These are phyloP conservation scores for Calocybe cyanea DNA, from an alignment of 768 basidiomycete genomes.

Conservation along the genomic window DNA sequence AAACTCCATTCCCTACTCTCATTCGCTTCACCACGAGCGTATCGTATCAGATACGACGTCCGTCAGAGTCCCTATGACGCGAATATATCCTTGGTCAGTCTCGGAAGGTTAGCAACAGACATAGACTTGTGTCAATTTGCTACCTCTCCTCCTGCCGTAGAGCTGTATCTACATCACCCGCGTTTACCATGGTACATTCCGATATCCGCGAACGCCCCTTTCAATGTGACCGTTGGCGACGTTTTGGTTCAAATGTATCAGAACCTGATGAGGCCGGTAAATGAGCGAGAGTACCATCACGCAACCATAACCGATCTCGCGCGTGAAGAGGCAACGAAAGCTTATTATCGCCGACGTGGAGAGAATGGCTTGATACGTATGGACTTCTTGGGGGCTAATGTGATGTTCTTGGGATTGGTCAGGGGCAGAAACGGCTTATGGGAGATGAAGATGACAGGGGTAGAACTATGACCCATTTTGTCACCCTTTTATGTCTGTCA, in stretches of 20 bases:
- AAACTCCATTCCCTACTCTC: constrained; percentile 11
- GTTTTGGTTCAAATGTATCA: constrained; percentile 40
- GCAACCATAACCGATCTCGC: constrained; percentile 37
- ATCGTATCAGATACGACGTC: constrained; percentile 16
- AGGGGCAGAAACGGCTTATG: constrained; percentile 25
- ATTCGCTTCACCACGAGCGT: constrained; percentile 4
- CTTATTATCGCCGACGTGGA: constrained; percentile 37
- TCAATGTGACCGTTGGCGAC: constrained; percentile 48
- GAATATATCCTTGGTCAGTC: constrained; percentile 13
- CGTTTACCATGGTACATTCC: constrained; percentile 54
- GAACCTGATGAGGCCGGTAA: constrained; percentile 33
- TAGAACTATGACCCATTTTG: not conserved
- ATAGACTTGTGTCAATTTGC: constrained; percentile 29
- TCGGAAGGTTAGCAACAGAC: constrained; percentile 12
- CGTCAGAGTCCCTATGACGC: constrained; percentile 11
- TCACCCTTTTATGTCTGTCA: not conserved
- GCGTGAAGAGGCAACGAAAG: constrained; percentile 33
- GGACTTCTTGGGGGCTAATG: constrained; percentile 46
- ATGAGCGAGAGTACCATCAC: constrained; percentile 43
- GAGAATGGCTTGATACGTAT: constrained; percentile 28
- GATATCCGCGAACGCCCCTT: constrained; percentile 32
- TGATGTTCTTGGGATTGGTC: constrained; percentile 30
- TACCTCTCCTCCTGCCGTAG: constrained; percentile 41
- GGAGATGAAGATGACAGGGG: constrained; percentile 26
- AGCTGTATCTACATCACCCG: constrained; percentile 45